Evolutionary conservation across 768 basidiomycete species (phyloP).

Genomic region (Mycena pura): DNA sequence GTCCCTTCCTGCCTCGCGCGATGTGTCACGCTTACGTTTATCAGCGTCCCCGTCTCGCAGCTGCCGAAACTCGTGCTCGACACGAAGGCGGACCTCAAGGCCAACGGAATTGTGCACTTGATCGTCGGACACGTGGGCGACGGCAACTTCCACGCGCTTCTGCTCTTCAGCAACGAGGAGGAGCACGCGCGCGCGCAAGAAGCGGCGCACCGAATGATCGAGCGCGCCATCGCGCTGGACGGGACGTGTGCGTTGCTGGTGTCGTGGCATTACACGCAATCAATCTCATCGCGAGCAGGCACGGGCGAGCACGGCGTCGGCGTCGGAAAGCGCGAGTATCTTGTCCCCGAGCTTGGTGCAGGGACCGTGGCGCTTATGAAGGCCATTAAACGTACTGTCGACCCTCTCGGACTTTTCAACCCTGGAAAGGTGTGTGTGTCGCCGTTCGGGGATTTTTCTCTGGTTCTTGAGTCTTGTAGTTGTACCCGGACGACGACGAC

Average conservation of each 20-base stretch:
- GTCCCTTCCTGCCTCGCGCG: neutral
- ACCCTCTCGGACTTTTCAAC: conserved; percentile 81
- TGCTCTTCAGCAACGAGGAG: conserved; percentile 65
- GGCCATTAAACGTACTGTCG: conserved; percentile 75
- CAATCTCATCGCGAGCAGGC: conserved; percentile 46
- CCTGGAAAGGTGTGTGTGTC: conserved; percentile 90
- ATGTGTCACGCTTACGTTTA: neutral
- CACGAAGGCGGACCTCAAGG: conserved; percentile 11
- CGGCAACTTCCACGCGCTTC: conserved; percentile 58
- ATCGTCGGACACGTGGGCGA: conserved; percentile 35
- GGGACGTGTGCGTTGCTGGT: conserved; percentile 64
- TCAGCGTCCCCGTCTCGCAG: conserved; percentile 14
- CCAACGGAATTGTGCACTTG: conserved; percentile 3
- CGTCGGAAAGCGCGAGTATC: conserved; percentile 81
- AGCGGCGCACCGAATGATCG: conserved; percentile 66
- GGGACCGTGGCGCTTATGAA: conserved; percentile 91
- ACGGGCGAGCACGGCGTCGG: conserved; percentile 91
- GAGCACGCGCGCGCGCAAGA: conserved; percentile 51
- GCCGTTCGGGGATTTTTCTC: too few relatives aligned
- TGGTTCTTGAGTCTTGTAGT: too few relatives aligned
- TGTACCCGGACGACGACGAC: too few relatives aligned
- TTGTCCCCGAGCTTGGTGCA: conserved; percentile 78
- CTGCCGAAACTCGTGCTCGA: conserved; percentile 16
- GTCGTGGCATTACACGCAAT: neutral
- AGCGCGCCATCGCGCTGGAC: conserved; percentile 71